phyloP scores from a whole-genome alignment of 495 filamentous ascomycete genomes.

The Hypoxylon subgilvum region DNA sequence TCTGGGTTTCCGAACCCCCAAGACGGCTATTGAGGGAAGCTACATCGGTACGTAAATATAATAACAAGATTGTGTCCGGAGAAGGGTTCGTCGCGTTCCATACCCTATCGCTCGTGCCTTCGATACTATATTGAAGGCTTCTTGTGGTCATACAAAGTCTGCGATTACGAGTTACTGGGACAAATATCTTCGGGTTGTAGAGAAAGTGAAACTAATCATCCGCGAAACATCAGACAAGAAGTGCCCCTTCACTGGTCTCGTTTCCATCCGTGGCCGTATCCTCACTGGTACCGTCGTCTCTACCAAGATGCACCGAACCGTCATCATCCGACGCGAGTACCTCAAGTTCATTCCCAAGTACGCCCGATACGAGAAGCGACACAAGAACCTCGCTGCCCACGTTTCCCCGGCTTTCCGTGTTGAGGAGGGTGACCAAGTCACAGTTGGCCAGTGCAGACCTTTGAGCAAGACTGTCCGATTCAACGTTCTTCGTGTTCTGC shows the following conservation, averaged over 20 bases:
- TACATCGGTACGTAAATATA: slow-evolving; percentile 88
- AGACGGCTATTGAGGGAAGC: slow-evolving; percentile 93
- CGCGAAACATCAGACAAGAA: slow-evolving; percentile 85
- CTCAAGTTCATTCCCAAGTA: slow-evolving; percentile 99
- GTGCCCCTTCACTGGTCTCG: slow-evolving; percentile 97
- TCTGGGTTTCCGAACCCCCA: slow-evolving; percentile 96
- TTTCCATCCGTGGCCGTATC: slow-evolving; percentile 99
- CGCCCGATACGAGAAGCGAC: slow-evolving; percentile 98
- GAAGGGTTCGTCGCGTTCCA: neutral
- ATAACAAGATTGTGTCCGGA: neutral
- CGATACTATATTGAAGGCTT: neutral
- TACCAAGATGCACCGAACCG: slow-evolving; percentile 99
- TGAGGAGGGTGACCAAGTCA: slow-evolving; percentile 98
- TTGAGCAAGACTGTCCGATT: slow-evolving; percentile 99
- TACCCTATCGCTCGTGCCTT: neutral
- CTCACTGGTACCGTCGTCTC: slow-evolving; percentile 97
- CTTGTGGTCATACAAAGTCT: neutral
- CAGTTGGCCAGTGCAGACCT: slow-evolving; percentile 98
- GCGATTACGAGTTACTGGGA: neutral
- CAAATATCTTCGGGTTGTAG: neutral
- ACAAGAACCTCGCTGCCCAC: slow-evolving; percentile 99
- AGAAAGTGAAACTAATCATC: slow-evolving; percentile 27
- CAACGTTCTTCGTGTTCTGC: slow-evolving; percentile 97
- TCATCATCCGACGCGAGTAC: slow-evolving; percentile 99
- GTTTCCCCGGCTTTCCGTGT: slow-evolving; percentile 99